These are phyloP conservation scores for Trametes meyenii DNA, from an alignment of 768 basidiomycete genomes.

Conservation along the genomic window DNA sequence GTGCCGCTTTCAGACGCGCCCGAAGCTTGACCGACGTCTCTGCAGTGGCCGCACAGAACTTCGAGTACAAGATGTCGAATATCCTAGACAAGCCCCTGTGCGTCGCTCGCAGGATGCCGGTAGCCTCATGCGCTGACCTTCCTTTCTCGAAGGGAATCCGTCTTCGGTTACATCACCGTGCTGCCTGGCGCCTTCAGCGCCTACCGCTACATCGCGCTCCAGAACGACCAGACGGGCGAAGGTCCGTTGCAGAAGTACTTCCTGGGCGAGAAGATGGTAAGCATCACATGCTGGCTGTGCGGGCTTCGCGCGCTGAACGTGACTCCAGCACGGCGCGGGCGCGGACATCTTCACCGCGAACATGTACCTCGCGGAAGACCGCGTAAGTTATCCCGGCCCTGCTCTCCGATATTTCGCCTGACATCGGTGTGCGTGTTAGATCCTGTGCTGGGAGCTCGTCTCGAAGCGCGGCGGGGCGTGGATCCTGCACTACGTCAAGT, in stretches of 20 bases:
- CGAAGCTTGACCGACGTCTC: background rate
- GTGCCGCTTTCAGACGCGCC: background rate
- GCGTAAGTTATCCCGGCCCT: conserved; percentile 42
- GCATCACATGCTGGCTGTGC: conserved; percentile 16
- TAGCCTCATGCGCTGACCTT: background rate
- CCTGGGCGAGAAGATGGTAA: conserved; percentile 89
- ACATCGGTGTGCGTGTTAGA: conserved; percentile 44
- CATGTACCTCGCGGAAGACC: conserved; percentile 95
- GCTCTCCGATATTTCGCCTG: conserved; percentile 11
- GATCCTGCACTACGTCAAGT: conserved; percentile 96
- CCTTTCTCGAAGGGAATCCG: conserved; percentile 54
- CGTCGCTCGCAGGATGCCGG: conserved; percentile 20
- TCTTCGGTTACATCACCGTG: conserved; percentile 95
- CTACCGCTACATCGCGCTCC: conserved; percentile 87
- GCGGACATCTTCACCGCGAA: conserved; percentile 95
- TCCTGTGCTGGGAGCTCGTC: conserved; percentile 96
- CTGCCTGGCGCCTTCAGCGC: conserved; percentile 92
- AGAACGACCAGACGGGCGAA: conserved; percentile 81
- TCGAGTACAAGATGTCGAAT: conserved; percentile 94
- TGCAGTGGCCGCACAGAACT: conserved; percentile 87
- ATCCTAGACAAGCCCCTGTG: conserved; percentile 88
- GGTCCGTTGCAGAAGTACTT: conserved; percentile 97
- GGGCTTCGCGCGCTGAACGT: background rate
- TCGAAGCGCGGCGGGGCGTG: conserved; percentile 90
- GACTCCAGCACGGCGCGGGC: conserved; percentile 67